These are phyloP conservation scores for Epichloe festucae DNA, from an alignment of 2,329 filamentous ascomycete species.

Conservation along the genomic window DNA sequence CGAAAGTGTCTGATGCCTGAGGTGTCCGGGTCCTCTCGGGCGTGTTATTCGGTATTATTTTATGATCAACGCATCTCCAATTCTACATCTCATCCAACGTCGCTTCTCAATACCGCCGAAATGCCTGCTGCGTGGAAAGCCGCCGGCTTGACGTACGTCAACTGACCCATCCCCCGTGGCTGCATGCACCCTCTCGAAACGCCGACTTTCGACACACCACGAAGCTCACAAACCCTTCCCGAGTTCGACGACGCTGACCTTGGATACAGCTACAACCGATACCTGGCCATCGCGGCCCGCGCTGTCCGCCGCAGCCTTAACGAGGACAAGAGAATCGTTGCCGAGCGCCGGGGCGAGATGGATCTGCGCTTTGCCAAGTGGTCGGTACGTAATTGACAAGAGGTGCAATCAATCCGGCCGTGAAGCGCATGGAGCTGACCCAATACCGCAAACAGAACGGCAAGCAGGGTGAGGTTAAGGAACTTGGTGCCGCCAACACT, in stretches of 20 bases:
- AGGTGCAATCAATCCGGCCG: neutral
- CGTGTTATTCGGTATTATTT: conserved; percentile 7
- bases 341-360: conserved; percentile 81
- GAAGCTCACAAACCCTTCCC: conserved; percentile 1
- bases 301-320: conserved; percentile 94
- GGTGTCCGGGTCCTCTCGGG: conserved; percentile 15
- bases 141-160: conserved; percentile 82
- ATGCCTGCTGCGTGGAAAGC: conserved; percentile 99
- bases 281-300: conserved; percentile 88
- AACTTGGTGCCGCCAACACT: conserved; percentile 46
- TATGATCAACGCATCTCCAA: conserved; percentile 19
- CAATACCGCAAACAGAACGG: conserved; percentile 57
- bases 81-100: conserved; percentile 12
- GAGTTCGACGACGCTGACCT: conserved; percentile 1
- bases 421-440: conserved; percentile 2
- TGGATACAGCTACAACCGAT: conserved; percentile 85
- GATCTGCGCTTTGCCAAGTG: conserved; percentile 89
- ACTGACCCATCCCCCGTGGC: conserved; percentile 13
- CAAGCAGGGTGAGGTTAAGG: conserved; percentile 82
- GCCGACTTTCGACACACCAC: neutral
- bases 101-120: conserved; percentile 36
- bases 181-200: neutral
- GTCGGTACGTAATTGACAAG: conserved; percentile 50
- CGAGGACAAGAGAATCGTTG: conserved; percentile 76
- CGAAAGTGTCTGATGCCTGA: conserved; percentile 14